Evolutionary conservation across 495 filamentous ascomycete genomes (phyloP).

Genomic region (Hypoxylon lienhwacheense): DNA sequence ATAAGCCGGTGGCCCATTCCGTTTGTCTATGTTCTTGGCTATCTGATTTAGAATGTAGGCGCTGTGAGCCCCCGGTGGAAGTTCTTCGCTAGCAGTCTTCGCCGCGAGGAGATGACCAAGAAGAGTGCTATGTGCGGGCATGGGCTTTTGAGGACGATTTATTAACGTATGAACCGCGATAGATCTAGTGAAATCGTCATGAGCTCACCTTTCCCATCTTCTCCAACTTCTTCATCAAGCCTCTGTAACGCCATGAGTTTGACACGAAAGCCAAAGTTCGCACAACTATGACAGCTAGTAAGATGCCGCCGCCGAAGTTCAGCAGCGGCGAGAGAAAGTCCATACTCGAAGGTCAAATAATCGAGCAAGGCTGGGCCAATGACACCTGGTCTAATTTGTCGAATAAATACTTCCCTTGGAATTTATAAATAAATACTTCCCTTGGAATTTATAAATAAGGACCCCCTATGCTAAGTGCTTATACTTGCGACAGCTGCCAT

Average conservation of each 20-base stretch:
- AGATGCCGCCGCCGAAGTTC: constrained; percentile 24
- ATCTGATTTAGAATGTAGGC: constrained; percentile 26
- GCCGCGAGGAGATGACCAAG: constrained; percentile 37
- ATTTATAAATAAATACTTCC: no score
- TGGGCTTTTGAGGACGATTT: constrained; percentile 21
- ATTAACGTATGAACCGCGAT: neutral
- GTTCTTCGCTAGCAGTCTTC: constrained; percentile 32
- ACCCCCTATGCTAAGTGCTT: no score
- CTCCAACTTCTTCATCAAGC: constrained; percentile 18
- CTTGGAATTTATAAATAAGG: no score
- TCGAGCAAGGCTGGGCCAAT: neutral
- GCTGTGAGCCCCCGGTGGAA: constrained; percentile 28
- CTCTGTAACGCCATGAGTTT: constrained; percentile 24
- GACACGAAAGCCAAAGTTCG: constrained; percentile 22
- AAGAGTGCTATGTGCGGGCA: constrained; percentile 31
- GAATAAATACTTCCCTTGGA: no score
- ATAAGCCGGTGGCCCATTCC: constrained; percentile 19
- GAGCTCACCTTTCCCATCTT: constrained; percentile 31
- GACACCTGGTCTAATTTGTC: no score
- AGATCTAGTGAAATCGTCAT: neutral
- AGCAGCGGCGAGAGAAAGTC: constrained; percentile 7
- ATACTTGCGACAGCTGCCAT: no score
- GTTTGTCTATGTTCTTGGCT: constrained; percentile 20
- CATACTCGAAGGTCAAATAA: no score
- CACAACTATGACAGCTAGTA: constrained; percentile 8